These are phyloP conservation scores for Leishmania turanica DNA, from an alignment of 208 protist species.

Conservation along the genomic window DNA sequence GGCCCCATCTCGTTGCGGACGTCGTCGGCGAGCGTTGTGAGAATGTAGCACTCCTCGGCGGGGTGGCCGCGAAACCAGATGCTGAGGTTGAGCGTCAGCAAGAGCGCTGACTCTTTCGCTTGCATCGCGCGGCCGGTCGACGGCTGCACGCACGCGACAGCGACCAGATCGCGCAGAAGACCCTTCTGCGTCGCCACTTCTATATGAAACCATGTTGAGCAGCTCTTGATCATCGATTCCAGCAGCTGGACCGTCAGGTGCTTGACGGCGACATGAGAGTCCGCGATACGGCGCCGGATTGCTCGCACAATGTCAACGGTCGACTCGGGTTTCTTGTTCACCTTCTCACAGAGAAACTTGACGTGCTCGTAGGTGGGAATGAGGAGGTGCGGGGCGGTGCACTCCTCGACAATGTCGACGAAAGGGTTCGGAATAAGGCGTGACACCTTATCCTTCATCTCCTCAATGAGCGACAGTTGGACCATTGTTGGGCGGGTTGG, in stretches of 20 bases:
- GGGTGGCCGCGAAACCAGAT: constrained; percentile 85
- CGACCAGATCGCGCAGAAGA: constrained; percentile 77
- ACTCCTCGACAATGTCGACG: constrained; percentile 85
- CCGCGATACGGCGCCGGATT: constrained; percentile 69
- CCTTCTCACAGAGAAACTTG: constrained; percentile 71
- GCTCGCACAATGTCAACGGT: constrained; percentile 77
- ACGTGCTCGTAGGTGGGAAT: constrained; percentile 66
- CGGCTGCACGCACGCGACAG: constrained; percentile 54
- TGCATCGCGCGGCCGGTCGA: constrained; percentile 50
- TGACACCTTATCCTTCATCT: constrained; percentile 69
- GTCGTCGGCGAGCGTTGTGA: constrained; percentile 71
- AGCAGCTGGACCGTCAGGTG: constrained; percentile 73
- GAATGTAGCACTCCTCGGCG: constrained; percentile 52
- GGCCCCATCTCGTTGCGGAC: constrained; percentile 61
- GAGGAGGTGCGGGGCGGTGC: constrained; percentile 60
- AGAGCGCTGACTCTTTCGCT: constrained; percentile 61
- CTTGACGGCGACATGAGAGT: constrained; percentile 69
- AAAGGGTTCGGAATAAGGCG: constrained; percentile 76
- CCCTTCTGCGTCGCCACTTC: constrained; percentile 80
- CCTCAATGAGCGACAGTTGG: constrained; percentile 73
- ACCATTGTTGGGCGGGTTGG: constrained; percentile 44
- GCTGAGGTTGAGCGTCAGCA: constrained; percentile 81
- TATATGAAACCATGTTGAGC: constrained; percentile 51
- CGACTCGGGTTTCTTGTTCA: constrained; percentile 52
- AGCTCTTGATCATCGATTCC: constrained; percentile 71